Conservation (phyloP, 2,329 filamentous ascomycete genomes). For the Fusarium agapanthi region DNA sequence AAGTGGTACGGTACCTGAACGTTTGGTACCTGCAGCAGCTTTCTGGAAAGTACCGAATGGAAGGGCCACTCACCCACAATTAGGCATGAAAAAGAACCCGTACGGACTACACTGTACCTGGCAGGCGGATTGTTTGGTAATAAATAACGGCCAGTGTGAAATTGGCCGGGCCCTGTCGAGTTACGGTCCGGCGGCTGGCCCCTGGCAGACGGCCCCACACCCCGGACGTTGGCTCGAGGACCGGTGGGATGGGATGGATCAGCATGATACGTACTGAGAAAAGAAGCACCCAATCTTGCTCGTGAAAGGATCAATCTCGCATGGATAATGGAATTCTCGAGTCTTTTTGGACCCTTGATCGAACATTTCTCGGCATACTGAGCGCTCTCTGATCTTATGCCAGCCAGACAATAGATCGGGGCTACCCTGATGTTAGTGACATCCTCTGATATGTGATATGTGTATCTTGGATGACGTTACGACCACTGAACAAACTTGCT, state of each 20-base stretch:
- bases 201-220: slow-evolving; percentile 40
- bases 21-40: slow-evolving; percentile 35
- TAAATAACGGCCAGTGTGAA: slow-evolving; percentile 26
- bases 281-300: slow-evolving; percentile 17
- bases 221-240: slow-evolving; percentile 38
- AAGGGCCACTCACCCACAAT: slow-evolving; percentile 28
- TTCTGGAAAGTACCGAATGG: slow-evolving; percentile 34
- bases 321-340: slow-evolving; percentile 16
- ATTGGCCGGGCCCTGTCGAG: slow-evolving; percentile 18
- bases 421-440: slow-evolving; percentile 1
- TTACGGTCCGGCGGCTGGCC: slow-evolving; percentile 26
- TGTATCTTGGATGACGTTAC: not conserved
- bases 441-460: not conserved
- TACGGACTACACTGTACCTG: not conserved
- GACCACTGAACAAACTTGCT: slow-evolving; percentile 7
- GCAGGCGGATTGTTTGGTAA: slow-evolving; percentile 19
- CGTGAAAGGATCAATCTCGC: slow-evolving; percentile 11
- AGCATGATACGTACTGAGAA: slow-evolving; percentile 14
- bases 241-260: slow-evolving; percentile 6
- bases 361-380: not conserved
- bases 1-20: slow-evolving; percentile 12
- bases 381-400: slow-evolving; percentile 4
- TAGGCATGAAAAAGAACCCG: slow-evolving; percentile 24
- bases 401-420: slow-evolving; percentile 9
- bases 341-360: slow-evolving; percentile 14